These are phyloP conservation scores for Keithomyces neogunnii DNA, from an alignment of 2,329 filamentous ascomycete species.

Conservation along the genomic window DNA sequence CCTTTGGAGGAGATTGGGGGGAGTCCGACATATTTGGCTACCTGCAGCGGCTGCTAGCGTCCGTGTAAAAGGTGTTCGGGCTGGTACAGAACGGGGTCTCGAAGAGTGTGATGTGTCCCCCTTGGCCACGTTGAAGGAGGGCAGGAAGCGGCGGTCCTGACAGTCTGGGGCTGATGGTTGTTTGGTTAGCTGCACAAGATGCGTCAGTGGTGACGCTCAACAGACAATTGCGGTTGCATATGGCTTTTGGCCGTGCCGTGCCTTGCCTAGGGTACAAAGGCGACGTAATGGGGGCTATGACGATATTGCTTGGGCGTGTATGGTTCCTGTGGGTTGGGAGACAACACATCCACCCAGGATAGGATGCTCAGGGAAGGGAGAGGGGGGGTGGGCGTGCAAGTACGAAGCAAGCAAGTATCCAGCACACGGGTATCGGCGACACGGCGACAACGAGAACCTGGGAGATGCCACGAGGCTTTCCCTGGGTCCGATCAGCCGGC, in stretches of 20 bases:
- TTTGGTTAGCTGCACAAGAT: constrained; percentile 42
- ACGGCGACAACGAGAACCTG: not conserved
- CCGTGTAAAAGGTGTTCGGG: constrained; percentile 49
- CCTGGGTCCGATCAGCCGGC: not conserved
- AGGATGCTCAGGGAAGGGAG: not conserved
- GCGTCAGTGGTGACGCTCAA: constrained; percentile 39
- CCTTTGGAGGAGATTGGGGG: constrained; percentile 82
- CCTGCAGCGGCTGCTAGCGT: constrained; percentile 56
- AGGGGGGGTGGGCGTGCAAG: not conserved
- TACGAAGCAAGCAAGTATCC: not conserved
- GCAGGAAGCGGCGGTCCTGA: constrained; percentile 31
- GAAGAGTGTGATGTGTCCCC: constrained; percentile 44
- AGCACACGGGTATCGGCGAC: not conserved
- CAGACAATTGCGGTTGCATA: constrained; percentile 20
- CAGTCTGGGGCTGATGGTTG: constrained; percentile 20
- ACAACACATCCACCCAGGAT: constrained; percentile 1
- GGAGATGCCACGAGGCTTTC: not conserved
- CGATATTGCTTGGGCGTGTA: constrained; percentile 8
- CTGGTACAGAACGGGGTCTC: constrained; percentile 40
- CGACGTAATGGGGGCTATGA: constrained; percentile 8
- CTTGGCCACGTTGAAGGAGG: constrained; percentile 53
- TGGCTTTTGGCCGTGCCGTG: constrained; percentile 16
- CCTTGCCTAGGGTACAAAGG: constrained; percentile 18
- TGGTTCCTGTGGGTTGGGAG: constrained; percentile 9
- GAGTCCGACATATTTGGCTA: constrained; percentile 87